Evolutionary conservation across 1,284 basidiomycete species (phyloP).

Genomic region (Cryptococcus wingfieldii): DNA sequence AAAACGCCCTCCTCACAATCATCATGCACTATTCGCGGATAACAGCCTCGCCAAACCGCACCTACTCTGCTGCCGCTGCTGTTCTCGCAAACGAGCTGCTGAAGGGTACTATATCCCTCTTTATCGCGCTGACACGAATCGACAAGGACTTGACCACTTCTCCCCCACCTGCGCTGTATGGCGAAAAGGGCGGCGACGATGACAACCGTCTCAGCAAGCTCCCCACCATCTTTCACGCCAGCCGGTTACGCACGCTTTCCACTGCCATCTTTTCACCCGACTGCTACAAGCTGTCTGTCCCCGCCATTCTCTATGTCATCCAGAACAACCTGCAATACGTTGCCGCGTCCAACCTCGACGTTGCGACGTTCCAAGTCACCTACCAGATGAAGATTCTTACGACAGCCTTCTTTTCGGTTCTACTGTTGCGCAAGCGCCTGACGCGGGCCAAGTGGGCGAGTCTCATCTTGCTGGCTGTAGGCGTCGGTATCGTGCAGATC

Average conservation of each 20-base stretch:
- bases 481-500: constrained; percentile 90
- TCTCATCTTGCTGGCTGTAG: constrained; percentile 77
- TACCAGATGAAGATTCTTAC: constrained; percentile 99
- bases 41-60: constrained; percentile 64
- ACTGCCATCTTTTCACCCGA: constrained; percentile 65
- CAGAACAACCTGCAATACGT: constrained; percentile 97
- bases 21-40: constrained; percentile 95
- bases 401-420: constrained; percentile 88
- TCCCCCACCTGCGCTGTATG: constrained; percentile 15
- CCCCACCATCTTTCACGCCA: constrained; percentile 28
- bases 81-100: constrained; percentile 89
- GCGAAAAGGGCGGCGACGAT: constrained; percentile 19
- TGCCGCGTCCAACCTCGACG: constrained; percentile 85
- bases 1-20: constrained; percentile 83
- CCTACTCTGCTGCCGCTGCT: constrained; percentile 84
- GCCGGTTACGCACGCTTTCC: constrained; percentile 25
- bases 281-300: constrained; percentile 95
- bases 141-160: constrained; percentile 33
- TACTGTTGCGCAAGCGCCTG: constrained; percentile 77
- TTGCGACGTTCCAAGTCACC: constrained; percentile 81
- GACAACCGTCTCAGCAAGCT: constrained; percentile 3
- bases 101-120: constrained; percentile 80
- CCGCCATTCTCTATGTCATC: constrained; percentile 90
- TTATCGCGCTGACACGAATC: constrained; percentile 57
- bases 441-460: constrained; percentile 74